Base-by-base conservation (phyloP, 495 filamentous ascomycete species). In the Penicillium coprophilum region DNA sequence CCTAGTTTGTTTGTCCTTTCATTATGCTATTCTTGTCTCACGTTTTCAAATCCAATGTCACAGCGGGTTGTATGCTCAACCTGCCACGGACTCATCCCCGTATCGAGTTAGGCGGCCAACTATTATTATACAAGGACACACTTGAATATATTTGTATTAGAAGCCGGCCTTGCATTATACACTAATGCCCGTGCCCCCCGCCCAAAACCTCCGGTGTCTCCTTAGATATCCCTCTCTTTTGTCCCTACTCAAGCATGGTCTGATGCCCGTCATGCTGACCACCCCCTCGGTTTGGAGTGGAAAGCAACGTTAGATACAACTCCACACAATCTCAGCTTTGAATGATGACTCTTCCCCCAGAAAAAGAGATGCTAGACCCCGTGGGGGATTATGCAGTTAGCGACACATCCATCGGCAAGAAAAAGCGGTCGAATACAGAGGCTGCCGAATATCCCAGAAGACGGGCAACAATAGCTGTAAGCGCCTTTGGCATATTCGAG, bases 401-500 rank as follows among this genome's bases (percentile, higher is more conserved):
- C 21, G 41, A 54, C n/a, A 34, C 30, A 23, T 34, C 51, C 13
- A 10, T 45, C 12, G 47, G 53, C 28, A 62, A 67, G 39, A 86
- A 86, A 68, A 81, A 86, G 66, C 82, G 86, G 66, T 85, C 84
- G 56, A 87, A 80, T 30, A 82, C 87, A 58, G 83, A 82, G 51
- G 81, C 79, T 23, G 75, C 85, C 43, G 86, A 88, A 59, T 89
- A 88, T 57, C 86, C 86, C 19, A 75, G 86, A 67, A 77, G 86
- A 64, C 77, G 86, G 60, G 86, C 86, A 55, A 89, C 86, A 8
- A 88, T 89, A 65, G 86, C 86, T 56, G 86, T 89, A 83, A 63
- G 85, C 13, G 46, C 23, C 46, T 58, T 27, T 55, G 24, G 47
- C 24, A 5, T 49, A 19, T 41, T 30, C 21, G 21, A 34, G 1